Percentiles rank a stretch among this genome's conserved stretches.
Conservation (phyloP, 2,329 filamentous ascomycete species). For the Stylonectria norvegica region DNA sequence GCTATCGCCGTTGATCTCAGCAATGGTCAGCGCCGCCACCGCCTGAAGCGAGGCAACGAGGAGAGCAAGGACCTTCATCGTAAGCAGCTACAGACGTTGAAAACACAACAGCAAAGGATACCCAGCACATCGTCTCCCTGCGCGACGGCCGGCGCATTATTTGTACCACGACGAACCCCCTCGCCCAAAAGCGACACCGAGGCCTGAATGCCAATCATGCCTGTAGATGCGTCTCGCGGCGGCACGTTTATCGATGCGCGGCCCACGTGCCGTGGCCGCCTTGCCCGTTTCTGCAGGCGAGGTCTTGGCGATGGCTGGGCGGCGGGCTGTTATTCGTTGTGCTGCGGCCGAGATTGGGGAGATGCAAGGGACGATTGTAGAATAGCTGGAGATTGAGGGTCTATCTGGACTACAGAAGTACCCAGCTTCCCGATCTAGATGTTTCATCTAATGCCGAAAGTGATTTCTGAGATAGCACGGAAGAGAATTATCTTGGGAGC, state of each 20-base stretch:
- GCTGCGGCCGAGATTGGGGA: too few species aligned
- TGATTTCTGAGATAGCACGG: too few species aligned
- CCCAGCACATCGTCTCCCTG: too few species aligned
- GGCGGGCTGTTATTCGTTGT: too few species aligned
- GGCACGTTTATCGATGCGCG: conserved; percentile 27
- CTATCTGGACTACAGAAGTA: too few species aligned
- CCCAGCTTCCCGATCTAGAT: conserved; percentile 9
- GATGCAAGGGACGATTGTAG: too few species aligned
- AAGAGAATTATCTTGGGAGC: too few species aligned
- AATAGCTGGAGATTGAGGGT: too few species aligned
- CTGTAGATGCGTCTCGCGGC: conserved; percentile 24
- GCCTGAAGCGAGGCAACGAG: conserved; percentile 28
- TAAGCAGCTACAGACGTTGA: too few species aligned
- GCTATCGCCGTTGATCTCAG: conserved; percentile 62
- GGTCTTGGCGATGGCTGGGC: too few species aligned
- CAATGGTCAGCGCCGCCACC: conserved; percentile 46
- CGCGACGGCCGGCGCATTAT: background rate
- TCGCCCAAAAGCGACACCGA: conserved; percentile 7
- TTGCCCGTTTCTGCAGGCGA: conserved; percentile 28
- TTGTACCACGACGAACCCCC: background rate
- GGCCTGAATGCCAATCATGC: conserved; percentile 2
- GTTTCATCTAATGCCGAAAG: background rate
- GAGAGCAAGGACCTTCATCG: conserved; percentile 31
- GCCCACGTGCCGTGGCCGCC: conserved; percentile 11
- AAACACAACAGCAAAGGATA: too few species aligned